These are phyloP conservation scores for Rubia tinctorum DNA, from an alignment of 305 asterid genomes.

Conservation along the genomic window DNA sequence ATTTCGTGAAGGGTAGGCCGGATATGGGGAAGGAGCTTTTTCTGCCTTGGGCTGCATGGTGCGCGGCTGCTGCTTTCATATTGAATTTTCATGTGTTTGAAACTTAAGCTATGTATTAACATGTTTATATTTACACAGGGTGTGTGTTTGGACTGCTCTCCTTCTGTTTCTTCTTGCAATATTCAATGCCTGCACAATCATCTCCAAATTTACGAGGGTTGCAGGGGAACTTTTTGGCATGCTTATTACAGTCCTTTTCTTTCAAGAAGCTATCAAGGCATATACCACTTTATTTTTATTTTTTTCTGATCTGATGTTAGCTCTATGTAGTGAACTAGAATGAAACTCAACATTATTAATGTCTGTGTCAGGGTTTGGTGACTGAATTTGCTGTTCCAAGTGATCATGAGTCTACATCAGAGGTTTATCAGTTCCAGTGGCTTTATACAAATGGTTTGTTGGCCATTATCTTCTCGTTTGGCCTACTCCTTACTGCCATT, in stretches of 20 bases:
- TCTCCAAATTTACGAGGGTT: slow-evolving; percentile 77
- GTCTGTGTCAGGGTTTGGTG: slow-evolving; percentile 61
- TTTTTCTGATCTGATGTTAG: background rate
- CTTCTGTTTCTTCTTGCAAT: slow-evolving; percentile 70
- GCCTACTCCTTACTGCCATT: slow-evolving; percentile 60
- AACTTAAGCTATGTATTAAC: background rate
- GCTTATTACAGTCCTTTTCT: slow-evolving; percentile 81
- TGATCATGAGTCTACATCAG: slow-evolving; percentile 49
- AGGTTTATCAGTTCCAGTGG: slow-evolving; percentile 70
- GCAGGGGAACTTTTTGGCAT: slow-evolving; percentile 96
- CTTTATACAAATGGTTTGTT: slow-evolving; percentile 82
- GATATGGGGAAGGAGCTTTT: slow-evolving; percentile 59
- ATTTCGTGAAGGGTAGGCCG: slow-evolving; percentile 48
- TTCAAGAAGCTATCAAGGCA: slow-evolving; percentile 90
- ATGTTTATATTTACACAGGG: slow-evolving; percentile 42
- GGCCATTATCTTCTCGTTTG: slow-evolving; percentile 65
- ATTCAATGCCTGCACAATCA: slow-evolving; percentile 70
- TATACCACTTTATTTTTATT: background rate
- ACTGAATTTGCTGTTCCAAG: slow-evolving; percentile 64
- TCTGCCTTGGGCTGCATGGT: slow-evolving; percentile 97
- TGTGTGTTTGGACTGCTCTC: slow-evolving; percentile 85
- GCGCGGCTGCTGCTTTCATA: slow-evolving; percentile 2
- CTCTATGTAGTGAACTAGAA: background rate
- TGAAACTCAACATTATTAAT: slow-evolving; percentile 15
- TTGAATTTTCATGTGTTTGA: background rate